These are phyloP conservation scores for Endocarpon pusillum DNA, from an alignment of 495 filamentous ascomycete genomes.

Conservation along the genomic window DNA sequence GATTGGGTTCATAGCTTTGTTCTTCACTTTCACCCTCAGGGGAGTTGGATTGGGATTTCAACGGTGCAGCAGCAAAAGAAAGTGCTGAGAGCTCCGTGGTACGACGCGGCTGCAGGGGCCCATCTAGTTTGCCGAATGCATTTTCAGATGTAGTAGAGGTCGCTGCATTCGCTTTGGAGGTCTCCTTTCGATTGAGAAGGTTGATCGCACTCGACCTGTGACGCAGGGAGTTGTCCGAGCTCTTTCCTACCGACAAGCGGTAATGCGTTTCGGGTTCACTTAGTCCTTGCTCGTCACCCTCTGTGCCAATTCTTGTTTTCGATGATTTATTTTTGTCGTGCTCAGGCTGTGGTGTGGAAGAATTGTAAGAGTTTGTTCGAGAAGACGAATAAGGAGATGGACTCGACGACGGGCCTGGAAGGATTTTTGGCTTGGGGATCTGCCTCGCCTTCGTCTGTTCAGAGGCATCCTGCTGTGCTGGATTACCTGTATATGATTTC, in stretches of 20 bases:
- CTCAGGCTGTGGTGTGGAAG: conserved; percentile 25
- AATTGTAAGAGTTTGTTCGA: conserved; percentile 19
- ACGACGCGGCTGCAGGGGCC: conserved; percentile 32
- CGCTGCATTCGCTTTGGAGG: conserved; percentile 64
- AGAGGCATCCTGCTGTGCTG: conserved; percentile 19
- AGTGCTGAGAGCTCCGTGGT: conserved; percentile 15
- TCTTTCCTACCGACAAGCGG: conserved; percentile 18
- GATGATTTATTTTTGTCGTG: conserved; percentile 11
- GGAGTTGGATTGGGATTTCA: conserved; percentile 10
- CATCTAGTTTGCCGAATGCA: conserved; percentile 76
- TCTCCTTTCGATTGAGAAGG: conserved; percentile 62
- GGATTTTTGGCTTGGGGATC: conserved; percentile 11
- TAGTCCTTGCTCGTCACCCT: conserved; percentile 20
- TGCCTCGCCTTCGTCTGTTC: conserved; percentile 8
- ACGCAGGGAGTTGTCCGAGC: conserved; percentile 17
- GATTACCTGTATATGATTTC: conserved; percentile 31
- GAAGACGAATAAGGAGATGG: conserved; percentile 25
- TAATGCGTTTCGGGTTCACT: conserved; percentile 20
- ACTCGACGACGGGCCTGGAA: conserved; percentile 17
- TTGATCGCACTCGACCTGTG: conserved; percentile 69
- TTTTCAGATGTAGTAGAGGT: conserved; percentile 65
- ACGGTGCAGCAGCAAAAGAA: conserved; percentile 18
- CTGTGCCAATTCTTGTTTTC: conserved; percentile 16
- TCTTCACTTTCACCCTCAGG: no score
- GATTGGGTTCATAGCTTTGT: conserved; percentile 30